phyloP scores from a whole-genome alignment of 1,284 basidiomycete species.

The Naganishia albida region DNA sequence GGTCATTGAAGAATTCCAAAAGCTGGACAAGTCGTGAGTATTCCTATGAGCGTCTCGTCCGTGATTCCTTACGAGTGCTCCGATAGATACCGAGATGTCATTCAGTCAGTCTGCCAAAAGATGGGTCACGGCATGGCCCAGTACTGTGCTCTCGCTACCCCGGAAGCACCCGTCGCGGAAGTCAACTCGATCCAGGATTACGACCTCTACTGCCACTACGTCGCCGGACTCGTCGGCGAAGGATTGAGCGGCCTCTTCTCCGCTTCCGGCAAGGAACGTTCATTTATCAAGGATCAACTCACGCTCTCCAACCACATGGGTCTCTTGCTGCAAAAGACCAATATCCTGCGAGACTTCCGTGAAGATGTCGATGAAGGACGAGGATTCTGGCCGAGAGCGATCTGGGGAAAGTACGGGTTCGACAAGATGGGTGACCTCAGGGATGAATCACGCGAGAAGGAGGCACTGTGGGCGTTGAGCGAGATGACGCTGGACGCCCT shows the following conservation, averaged over 20 bases:
- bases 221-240: constrained; percentile 96
- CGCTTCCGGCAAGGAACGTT: constrained; percentile 79
- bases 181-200: constrained; percentile 78
- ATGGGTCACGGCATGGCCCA: constrained; percentile 97
- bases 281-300: constrained; percentile 76
- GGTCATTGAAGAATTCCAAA: constrained; percentile 79
- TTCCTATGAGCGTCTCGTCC: neutral
- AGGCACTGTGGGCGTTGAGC: constrained; percentile 76
- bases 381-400: constrained; percentile 93
- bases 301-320: constrained; percentile 94
- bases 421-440: constrained; percentile 54
- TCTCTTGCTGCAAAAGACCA: constrained; percentile 95
- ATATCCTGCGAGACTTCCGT: constrained; percentile 93
- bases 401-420: constrained; percentile 80
- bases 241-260: constrained; percentile 89
- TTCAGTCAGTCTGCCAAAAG: constrained; percentile 76
- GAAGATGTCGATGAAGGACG: constrained; percentile 86
- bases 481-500: constrained; percentile 90
- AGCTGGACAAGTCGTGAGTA: constrained; percentile 65
- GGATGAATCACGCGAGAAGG: constrained; percentile 59
- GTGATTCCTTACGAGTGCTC: neutral
- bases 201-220: constrained; percentile 98
- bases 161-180: constrained; percentile 65
- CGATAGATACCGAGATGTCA: constrained; percentile 74
- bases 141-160: constrained; percentile 79